Evolutionary conservation across 768 basidiomycete genomes (phyloP), one percentile per base, ranked within the genome.

Genomic region (Nevesoporus exiguus): DNA sequence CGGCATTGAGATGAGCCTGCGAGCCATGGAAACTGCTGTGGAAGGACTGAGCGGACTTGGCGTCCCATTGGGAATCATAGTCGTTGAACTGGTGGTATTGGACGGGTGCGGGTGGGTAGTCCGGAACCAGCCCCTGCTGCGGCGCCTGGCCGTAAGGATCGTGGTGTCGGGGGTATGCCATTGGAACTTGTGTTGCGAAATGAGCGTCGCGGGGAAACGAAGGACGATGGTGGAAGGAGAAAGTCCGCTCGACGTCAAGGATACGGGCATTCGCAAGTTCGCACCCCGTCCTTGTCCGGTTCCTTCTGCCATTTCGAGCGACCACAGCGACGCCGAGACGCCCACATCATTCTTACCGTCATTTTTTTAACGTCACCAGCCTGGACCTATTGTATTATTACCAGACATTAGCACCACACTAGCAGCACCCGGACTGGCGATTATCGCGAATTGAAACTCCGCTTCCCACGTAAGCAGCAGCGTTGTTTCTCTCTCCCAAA

Each of bases 1-100:
- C 66, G 27, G 85, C 79, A 49, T 83, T 81, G 59, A 90, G 81
- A 65, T 90, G 87, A 25, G 75, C 81, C 62, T 90, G 86, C 5
- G 89, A 90, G 69, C 85, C 83, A 60, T 77, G 77, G 61, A 78
- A 80, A 27, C 46, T 59, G 67, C 78, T 80, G 61, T 84, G 86
- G 66, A 80, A 81, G 25, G 85, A 87, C 55, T 83, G 82, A 43
- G 75, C 71, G 5, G 82, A 84, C 63, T 77, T 79, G 44, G 66
- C 19, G 21, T 80, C 80, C 80, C 79, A 80, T 1, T 78, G 77
- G 39, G 65, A 53, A 47, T 74, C 71, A 55, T 70, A 65, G 24
- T 82, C 77, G 57, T 76, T 69, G 58, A 81, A 79, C 54, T 77
- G 76, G 58, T 74, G 71, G 29, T 69, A 31, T 10, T 52, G 58